Base-by-base conservation (phyloP, 2,329 filamentous ascomycete genomes). In the Karstenula rhodostoma region DNA sequence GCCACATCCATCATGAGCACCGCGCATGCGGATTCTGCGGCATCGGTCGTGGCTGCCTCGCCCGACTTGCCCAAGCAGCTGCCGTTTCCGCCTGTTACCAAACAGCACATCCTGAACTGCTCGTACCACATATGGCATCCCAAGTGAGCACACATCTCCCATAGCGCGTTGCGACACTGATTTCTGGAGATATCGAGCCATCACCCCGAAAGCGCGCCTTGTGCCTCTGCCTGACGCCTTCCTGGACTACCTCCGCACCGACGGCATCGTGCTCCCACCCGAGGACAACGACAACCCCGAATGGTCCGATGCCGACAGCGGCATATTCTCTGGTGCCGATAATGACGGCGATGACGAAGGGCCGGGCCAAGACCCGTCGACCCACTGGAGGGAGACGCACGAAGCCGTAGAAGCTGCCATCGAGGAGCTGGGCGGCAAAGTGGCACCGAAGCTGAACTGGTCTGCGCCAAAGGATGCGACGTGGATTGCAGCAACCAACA, bases 381-480 rank as follows among this genome's bases (percentile, higher is more conserved):
- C 74, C 32, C 77, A 81, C 50, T 89, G 87, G 87, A 77, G 88
- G 9, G 90, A 92, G 37, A 86, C 94, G 2, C 95, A 99, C 77
- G 82, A 88, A 47, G 79, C 86, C 58, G 93, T 99, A 76, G 90
- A 89, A 75, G 82, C 87, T 25, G 91, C 87, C 44, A 97, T 99
- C 63, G 79, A 83, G 13, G 90, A 94, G 69, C 85, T 98, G 0
- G 94, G 92, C 17, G 94, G 94, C 60, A 88, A 89, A 61, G 94
- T 97, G 9, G 89, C 91, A 1, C 95, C 95, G 0, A 99, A 99
- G 79, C 82, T 99, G 49, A 98, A 98, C 81, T 99, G 95, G 95
- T 97, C 94, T 6, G 90, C 93, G 4, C 95, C 95, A 4, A 97
- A 97, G 77, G 95, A 99, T 75, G 95, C 95, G 9, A 92, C 91